These are phyloP conservation scores for Baudoinia panamericana DNA, from an alignment of 495 filamentous ascomycete species.

Conservation along the genomic window DNA sequence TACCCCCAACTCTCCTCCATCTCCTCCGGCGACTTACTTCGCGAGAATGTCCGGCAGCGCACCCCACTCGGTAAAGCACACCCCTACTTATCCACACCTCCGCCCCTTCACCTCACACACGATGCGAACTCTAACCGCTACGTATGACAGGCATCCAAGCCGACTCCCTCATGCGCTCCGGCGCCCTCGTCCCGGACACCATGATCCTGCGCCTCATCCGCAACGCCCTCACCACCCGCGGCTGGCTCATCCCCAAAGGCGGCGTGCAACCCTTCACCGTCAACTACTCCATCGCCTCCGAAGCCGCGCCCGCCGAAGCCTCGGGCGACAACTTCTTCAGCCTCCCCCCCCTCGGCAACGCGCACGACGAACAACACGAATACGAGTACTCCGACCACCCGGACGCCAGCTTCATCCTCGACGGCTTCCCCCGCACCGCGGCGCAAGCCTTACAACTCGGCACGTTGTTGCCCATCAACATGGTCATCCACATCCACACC, in stretches of 20 bases:
- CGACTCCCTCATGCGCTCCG: slow-evolving; percentile 70
- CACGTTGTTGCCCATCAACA: slow-evolving; percentile 73
- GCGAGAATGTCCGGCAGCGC: slow-evolving; percentile 70
- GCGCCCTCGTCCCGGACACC: slow-evolving; percentile 72
- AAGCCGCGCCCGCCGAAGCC: slow-evolving; percentile 30
- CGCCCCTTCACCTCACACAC: neutral
- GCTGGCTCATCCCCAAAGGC: slow-evolving; percentile 52
- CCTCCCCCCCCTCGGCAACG: slow-evolving; percentile 3
- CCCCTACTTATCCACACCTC: neutral
- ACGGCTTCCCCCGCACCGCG: slow-evolving; percentile 88
- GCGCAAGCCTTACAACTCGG: slow-evolving; percentile 66
- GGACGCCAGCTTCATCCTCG: slow-evolving; percentile 79
- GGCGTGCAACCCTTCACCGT: slow-evolving; percentile 25
- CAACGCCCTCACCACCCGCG: slow-evolving; percentile 67
- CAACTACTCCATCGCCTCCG: slow-evolving; percentile 25
- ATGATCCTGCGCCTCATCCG: slow-evolving; percentile 86
- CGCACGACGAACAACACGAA: slow-evolving; percentile 2
- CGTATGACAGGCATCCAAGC: slow-evolving; percentile 61
- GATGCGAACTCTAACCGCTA: neutral
- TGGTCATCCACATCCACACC: slow-evolving; percentile 59
- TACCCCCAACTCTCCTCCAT: slow-evolving; percentile 84
- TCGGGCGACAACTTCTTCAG: slow-evolving; percentile 18
- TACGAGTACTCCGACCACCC: slow-evolving; percentile 48
- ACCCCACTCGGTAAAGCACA: slow-evolving; percentile 72
- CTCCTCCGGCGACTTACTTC: slow-evolving; percentile 82